Conservation (phyloP, 2,329 filamentous ascomycete genomes). For the Penicillium psychrosexuale region DNA sequence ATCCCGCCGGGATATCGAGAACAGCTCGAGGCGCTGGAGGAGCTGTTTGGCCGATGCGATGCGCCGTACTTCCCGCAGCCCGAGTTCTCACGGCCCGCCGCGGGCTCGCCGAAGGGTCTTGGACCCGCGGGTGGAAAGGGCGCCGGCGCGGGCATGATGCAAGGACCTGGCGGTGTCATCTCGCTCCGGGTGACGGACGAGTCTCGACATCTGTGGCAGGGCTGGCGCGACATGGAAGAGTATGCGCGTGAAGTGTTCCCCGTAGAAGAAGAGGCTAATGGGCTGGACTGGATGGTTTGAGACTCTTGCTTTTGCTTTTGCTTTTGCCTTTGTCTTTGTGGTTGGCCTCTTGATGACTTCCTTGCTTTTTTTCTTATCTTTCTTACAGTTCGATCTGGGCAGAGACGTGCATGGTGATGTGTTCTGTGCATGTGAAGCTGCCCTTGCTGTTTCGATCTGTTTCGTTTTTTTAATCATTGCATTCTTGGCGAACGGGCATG, state of each 20-base stretch:
- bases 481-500: slow-evolving; percentile 30
- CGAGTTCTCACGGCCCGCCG: slow-evolving; percentile 47
- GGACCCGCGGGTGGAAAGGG: slow-evolving; percentile 40
- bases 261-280: slow-evolving; percentile 90
- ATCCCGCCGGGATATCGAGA: slow-evolving; percentile 85
- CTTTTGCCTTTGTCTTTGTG: not conserved
- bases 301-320: too few species aligned
- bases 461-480: slow-evolving; percentile 25
- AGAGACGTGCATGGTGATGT: slow-evolving; percentile 27
- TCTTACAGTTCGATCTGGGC: slow-evolving; percentile 17
- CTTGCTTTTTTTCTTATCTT: not conserved
- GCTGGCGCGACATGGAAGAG: slow-evolving; percentile 84
- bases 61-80: slow-evolving; percentile 64
- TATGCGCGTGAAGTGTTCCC: slow-evolving; percentile 94
- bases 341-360: slow-evolving; percentile 1
- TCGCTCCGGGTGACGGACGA: slow-evolving; percentile 69
- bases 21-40: slow-evolving; percentile 68
- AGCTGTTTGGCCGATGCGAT: slow-evolving; percentile 57
- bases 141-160: slow-evolving; percentile 47
- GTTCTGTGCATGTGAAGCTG: slow-evolving; percentile 21
- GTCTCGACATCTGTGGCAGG: slow-evolving; percentile 84
- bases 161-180: slow-evolving; percentile 52
- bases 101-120: slow-evolving; percentile 39
- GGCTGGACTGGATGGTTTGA: slow-evolving; percentile 80
- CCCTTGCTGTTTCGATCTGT: slow-evolving; percentile 12